These are phyloP conservation scores for Alectoria sarmentosa DNA, from an alignment of 495 filamentous ascomycete species.

Conservation along the genomic window DNA sequence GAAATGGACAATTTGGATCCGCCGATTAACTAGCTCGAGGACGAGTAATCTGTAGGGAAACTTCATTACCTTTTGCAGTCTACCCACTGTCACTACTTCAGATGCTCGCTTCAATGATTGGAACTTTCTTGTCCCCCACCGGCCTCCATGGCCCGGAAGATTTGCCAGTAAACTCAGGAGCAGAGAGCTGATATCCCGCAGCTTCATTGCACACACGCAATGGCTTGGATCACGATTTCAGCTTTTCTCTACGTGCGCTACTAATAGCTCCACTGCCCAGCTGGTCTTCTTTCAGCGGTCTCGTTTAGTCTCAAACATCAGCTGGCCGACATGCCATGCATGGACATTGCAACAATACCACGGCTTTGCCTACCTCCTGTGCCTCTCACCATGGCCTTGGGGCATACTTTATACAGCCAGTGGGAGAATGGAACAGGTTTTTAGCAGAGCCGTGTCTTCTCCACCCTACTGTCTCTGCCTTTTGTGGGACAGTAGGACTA, in stretches of 20 bases:
- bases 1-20: background rate
- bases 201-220: background rate
- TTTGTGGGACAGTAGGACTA: conserved; percentile 30
- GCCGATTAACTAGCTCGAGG: background rate
- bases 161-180: background rate
- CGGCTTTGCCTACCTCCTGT: conserved; percentile 36
- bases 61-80: background rate
- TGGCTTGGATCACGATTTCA: background rate
- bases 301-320: background rate
- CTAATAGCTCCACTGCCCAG: background rate
- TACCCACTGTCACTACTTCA: background rate
- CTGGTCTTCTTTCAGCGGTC: background rate
- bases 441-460: conserved; percentile 37
- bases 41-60: background rate
- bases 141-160: background rate
- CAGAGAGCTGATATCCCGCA: background rate
- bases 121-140: background rate
- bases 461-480: conserved; percentile 30
- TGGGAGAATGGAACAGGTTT: conserved; percentile 34
- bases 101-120: background rate
- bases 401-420: conserved; percentile 35
- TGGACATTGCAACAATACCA: conserved; percentile 21
- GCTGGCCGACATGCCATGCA: background rate
- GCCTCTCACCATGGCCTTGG: conserved; percentile 30
- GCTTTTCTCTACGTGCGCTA: background rate